Evolutionary conservation across 2,329 filamentous ascomycete species (phyloP), one percentile per base, ranked within the genome.

Genomic region (Chrysoporthe cubensis): DNA sequence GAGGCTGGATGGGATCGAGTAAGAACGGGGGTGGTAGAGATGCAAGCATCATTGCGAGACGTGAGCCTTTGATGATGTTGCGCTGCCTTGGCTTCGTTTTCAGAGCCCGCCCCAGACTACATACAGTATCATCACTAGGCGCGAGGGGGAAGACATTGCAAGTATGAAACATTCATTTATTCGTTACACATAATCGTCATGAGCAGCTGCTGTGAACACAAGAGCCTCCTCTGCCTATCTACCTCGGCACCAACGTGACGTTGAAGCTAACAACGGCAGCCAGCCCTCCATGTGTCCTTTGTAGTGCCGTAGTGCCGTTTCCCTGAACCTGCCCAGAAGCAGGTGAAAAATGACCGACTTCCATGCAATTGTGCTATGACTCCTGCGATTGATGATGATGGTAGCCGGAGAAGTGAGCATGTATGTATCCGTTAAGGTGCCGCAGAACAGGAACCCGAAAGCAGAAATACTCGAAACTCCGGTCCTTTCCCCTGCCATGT

Each of bases 1-100:
- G 50, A 54, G 62, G 48, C 40, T 64, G 48, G 62, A 64, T 32
- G 48, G 11, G 32, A 64, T 64, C 21, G 62, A 64, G 48, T 63
- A 11, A 54, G 16, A 4, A 5, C 9, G 11, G 21, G 34, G 18
- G 54, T 1, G 16, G 54, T 6, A 37, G 4, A 37, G 37, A 42
- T 21, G 40, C 21, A 21, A 40, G 9, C 37, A 40, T 40, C 37
- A 9, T 40, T 40, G 4, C 37, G 37, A 9, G 37, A 40, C 9
- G 37, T 6, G 37, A 40, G 9, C 37, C 37, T 40, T 40, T 9
- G 37, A 40, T 40, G 37, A 1, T 40, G 37, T 40, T 40, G 37
- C 26, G 26, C 26, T 26, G 37, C 37, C 37, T 40, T 40, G 37
- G 37, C 9, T 54, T 21, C 16, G 14, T 3, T 16, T 16, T 6